Evolutionary conservation across 192 early-diverging fungal genomes (phyloP).

Genomic region (Mortierella hygrophila): DNA sequence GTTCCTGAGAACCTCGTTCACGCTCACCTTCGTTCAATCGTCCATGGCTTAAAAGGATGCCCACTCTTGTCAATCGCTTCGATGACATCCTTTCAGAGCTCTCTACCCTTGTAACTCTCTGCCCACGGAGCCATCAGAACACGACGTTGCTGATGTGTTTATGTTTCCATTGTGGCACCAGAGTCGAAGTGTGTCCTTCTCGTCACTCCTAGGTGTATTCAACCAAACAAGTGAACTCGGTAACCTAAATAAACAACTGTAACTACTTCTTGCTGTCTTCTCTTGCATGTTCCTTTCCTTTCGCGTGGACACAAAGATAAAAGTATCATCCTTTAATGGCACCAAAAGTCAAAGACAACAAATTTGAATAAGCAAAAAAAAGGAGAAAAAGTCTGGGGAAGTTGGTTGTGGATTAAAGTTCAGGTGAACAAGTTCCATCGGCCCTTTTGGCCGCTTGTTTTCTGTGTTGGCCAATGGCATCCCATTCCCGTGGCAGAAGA

Average conservation of each 20-base stretch:
- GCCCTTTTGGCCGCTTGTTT: slow-evolving; percentile 10
- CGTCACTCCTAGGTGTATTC: background rate
- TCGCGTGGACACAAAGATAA: background rate
- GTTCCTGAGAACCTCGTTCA: background rate
- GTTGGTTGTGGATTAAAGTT: slow-evolving; percentile 4
- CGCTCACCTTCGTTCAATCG: background rate
- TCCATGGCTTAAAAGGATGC: background rate
- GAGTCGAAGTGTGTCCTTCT: background rate
- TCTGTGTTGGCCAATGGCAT: slow-evolving; percentile 1
- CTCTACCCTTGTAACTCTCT: background rate
- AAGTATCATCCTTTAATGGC: background rate
- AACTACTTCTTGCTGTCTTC: background rate
- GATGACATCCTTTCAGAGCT: too few relatives aligned
- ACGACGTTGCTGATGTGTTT: background rate
- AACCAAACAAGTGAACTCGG: background rate
- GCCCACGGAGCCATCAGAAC: background rate
- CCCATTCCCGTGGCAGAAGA: slow-evolving; percentile 10
- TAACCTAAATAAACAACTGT: background rate
- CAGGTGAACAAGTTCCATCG: background rate
- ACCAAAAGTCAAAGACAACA: background rate
- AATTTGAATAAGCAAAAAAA: background rate
- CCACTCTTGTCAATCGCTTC: background rate
- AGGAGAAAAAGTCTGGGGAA: slow-evolving; percentile 28
- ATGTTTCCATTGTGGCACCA: background rate
- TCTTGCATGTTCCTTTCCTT: background rate